Conservation (phyloP, 2,329 filamentous ascomycete genomes). For the Apiospora phragmitis region DNA sequence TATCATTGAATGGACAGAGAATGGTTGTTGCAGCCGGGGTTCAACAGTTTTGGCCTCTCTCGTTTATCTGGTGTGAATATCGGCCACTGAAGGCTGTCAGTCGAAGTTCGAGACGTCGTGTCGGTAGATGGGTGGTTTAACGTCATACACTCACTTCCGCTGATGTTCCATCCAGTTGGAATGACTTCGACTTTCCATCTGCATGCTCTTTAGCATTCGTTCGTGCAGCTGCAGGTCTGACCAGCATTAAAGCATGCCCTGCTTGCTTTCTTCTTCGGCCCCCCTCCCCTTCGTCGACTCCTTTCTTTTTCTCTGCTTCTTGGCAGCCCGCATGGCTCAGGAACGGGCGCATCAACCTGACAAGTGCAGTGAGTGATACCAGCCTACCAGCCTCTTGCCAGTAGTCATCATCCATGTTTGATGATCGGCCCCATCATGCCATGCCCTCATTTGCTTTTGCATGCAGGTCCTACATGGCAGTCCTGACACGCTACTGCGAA, state of each 20-base stretch:
- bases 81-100: no score
- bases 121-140: neutral
- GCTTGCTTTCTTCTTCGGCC: neutral
- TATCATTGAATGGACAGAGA: neutral
- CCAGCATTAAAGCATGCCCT: neutral
- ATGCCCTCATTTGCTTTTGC: neutral
- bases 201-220: neutral
- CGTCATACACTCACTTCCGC: neutral
- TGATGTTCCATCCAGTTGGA: neutral
- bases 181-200: neutral
- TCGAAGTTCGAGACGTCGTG: neutral
- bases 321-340: neutral
- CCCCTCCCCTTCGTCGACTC: neutral
- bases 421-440: neutral
- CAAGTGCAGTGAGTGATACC: neutral
- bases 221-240: constrained; percentile 1
- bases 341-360: neutral
- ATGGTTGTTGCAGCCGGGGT: neutral
- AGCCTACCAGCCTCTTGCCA: neutral
- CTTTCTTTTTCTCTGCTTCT: neutral
- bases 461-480: neutral
- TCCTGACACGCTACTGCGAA: neutral
- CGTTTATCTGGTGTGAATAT: neutral
- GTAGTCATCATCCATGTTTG: neutral
- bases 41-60: neutral